phyloP scores from a whole-genome alignment of 768 basidiomycete genomes.

The Rhodocollybia butyracea region DNA sequence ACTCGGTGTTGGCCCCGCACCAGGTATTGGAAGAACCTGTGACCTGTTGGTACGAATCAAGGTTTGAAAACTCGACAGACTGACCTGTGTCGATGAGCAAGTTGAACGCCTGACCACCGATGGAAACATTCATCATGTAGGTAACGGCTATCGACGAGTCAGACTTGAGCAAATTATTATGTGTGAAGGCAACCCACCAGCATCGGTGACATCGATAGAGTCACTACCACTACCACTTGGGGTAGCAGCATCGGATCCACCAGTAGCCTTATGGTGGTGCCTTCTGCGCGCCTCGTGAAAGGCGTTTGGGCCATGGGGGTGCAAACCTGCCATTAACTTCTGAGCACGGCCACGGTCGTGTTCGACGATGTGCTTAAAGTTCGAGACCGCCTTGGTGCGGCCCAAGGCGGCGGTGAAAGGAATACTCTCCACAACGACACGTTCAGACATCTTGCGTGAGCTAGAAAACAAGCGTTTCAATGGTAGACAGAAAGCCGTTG shows the following conservation, averaged over 20 bases:
- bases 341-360: slow-evolving; percentile 52
- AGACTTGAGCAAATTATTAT: slow-evolving; percentile 10
- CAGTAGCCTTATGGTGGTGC: slow-evolving; percentile 12
- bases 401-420: background rate
- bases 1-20: slow-evolving; percentile 50
- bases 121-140: slow-evolving; percentile 49
- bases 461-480: background rate
- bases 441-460: background rate
- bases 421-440: slow-evolving; percentile 1
- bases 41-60: background rate
- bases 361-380: slow-evolving; percentile 46
- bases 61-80: background rate
- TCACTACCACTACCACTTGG: slow-evolving; percentile 13
- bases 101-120: slow-evolving; percentile 29
- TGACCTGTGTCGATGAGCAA: slow-evolving; percentile 1
- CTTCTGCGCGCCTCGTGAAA: slow-evolving; percentile 24
- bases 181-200: slow-evolving; percentile 27
- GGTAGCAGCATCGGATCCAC: slow-evolving; percentile 12
- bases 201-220: slow-evolving; percentile 55
- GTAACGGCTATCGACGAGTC: slow-evolving; percentile 34
- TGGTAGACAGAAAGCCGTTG: slow-evolving; percentile 4
- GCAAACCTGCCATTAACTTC: slow-evolving; percentile 51
- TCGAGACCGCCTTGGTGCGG: slow-evolving; percentile 20
- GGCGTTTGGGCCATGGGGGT: slow-evolving; percentile 49
- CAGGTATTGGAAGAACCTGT: slow-evolving; percentile 50